Conservation (phyloP, 768 basidiomycete genomes). For the Cyathus striatus region DNA sequence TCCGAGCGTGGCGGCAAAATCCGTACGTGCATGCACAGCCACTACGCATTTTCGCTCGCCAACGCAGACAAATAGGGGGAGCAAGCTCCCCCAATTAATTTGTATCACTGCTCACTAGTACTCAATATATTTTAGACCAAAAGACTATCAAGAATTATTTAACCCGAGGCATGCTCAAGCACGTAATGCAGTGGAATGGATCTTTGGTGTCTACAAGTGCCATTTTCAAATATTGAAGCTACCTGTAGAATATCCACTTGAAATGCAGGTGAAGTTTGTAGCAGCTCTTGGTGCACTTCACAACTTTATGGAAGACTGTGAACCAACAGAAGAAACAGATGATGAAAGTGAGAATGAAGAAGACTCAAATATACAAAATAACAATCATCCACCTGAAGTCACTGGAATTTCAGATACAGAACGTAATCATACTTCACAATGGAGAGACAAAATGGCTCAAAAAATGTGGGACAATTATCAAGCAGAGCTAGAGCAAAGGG, state of each 20-base stretch:
- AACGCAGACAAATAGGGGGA: too few relatives aligned
- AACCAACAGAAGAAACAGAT: conserved; percentile 7
- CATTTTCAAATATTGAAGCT: conserved; percentile 11
- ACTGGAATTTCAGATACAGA: background rate
- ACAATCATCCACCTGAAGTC: background rate
- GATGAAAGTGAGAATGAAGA: background rate
- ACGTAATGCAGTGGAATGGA: conserved; percentile 22
- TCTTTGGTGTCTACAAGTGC: conserved; percentile 21
- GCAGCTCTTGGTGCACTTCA: conserved; percentile 15
- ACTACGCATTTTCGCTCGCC: too few relatives aligned
- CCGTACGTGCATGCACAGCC: too few relatives aligned
- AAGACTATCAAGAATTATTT: conserved; percentile 23
- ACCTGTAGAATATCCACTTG: conserved; percentile 12
- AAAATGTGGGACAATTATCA: conserved; percentile 15
- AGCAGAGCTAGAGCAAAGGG: background rate
- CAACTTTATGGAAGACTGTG: conserved; percentile 15
- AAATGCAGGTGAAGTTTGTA: conserved; percentile 16
- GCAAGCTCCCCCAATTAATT: too few relatives aligned
- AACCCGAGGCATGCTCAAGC: conserved; percentile 25
- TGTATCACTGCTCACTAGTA: conserved; percentile 1
- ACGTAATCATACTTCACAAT: conserved; percentile 5
- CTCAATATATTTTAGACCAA: conserved; percentile 13
- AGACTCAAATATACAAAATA: background rate
- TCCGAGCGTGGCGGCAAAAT: too few relatives aligned
- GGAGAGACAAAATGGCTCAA: conserved; percentile 15